phyloP scores from a whole-genome alignment of 441 rosid genomes.

The Pelargonium australe region DNA sequence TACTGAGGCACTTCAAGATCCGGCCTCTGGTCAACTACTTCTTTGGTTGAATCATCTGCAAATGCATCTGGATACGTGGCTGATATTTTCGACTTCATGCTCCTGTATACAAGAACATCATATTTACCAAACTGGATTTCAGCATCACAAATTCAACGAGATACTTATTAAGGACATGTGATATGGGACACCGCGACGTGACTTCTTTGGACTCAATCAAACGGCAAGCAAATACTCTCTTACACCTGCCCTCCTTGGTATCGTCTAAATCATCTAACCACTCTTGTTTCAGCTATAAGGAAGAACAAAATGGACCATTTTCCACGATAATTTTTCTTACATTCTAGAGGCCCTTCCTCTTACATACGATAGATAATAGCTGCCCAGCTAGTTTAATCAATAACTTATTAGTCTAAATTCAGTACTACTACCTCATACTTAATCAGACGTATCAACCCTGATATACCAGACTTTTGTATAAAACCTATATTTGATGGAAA shows the following conservation, averaged over 20 bases:
- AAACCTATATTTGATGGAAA: background rate
- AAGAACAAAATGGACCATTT: background rate
- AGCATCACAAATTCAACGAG: background rate
- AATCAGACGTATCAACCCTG: background rate
- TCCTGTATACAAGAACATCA: conserved; percentile 31
- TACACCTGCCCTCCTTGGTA: background rate
- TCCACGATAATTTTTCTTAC: background rate
- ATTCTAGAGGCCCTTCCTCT: background rate
- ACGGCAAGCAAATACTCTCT: background rate
- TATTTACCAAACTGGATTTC: background rate
- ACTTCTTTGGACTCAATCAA: background rate
- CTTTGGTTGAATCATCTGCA: conserved; percentile 54
- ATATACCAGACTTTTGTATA: background rate
- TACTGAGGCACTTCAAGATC: conserved; percentile 63
- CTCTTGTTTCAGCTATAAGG: background rate
- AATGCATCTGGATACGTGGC: conserved; percentile 89
- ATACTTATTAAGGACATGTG: background rate
- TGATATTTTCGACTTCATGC: conserved; percentile 55
- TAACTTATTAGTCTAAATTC: background rate
- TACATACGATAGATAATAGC: background rate
- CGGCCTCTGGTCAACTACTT: conserved; percentile 63
- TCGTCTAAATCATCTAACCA: background rate
- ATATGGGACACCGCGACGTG: background rate
- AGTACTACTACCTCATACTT: background rate
- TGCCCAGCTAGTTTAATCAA: background rate